Base-by-base conservation (phyloP, 257 asterid genomes). In the Buddleja alternifolia region DNA sequence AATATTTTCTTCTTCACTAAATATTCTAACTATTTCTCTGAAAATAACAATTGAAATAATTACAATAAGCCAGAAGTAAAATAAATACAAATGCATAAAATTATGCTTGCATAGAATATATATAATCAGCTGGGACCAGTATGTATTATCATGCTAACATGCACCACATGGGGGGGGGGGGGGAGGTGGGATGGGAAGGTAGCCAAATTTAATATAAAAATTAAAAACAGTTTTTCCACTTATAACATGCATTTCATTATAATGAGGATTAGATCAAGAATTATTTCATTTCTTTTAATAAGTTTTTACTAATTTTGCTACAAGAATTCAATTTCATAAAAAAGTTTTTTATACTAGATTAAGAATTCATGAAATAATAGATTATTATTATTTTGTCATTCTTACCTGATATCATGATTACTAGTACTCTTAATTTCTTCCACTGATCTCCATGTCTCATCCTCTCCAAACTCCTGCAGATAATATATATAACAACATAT, bases 101-200 rank as follows among this genome's bases (percentile, higher is more conserved):
- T 36, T 36, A 61, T 73, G 36, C 57, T 0, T 62, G 60, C 20
- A 72, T 44, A 67, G 40, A 70, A 60, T 36, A 73, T 45, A 71
- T 73, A 75, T 72, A 24, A 45, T 58, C 40, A 78, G 57, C 42
- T 71, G 81, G 86, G 87, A 84, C 87, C 93, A 82, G 67, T 61
- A 16, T 67, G 23, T 72, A 58, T 63, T 59, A 56, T 65, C 81
- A 78, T 81, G 84, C 80, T 74, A 73, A 85, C 84, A 80, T 82
- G 88, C 88, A 82, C 81, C 88, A 87, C 88, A 84, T 82, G 88
- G 80, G 73, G 56, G n/a, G n/a, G n/a, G n/a, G n/a, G 85, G 73
- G 72, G 78, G 71, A 53, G 73, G 61, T 74, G 73, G 77, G 73
- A 63, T 75, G 70, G 75, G 83, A 57, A 73, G 68, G 73, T 75